phyloP scores from a whole-genome alignment of 352 stramenopile genomes.

The Phytophthora pinifolia region DNA sequence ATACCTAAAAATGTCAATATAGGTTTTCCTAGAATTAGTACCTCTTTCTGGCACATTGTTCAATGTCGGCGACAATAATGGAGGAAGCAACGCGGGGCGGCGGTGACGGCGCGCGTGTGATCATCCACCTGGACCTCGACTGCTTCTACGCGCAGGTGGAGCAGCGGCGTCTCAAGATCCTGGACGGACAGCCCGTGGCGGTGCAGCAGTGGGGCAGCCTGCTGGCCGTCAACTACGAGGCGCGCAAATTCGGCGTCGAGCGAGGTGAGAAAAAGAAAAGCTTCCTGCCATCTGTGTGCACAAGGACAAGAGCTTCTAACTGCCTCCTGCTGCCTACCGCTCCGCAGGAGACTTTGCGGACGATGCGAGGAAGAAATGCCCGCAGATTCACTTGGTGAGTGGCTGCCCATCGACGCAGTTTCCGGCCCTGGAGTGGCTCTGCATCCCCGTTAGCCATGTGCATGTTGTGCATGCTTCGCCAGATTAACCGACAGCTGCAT shows the following conservation, averaged over 20 bases:
- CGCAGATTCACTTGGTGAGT: conserved; percentile 71
- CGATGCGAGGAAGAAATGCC: conserved; percentile 70
- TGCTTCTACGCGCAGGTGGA: conserved; percentile 91
- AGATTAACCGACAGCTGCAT: conserved; percentile 1
- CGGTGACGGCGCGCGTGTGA: conserved; percentile 43
- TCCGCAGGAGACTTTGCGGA: conserved; percentile 59
- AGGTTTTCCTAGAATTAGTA: no score
- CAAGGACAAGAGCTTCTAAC: no score
- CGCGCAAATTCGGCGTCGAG: conserved; percentile 67
- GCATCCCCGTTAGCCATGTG: no score
- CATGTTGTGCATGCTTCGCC: no score
- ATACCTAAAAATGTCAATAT: no score
- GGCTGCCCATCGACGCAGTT: no score
- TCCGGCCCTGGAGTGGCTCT: no score
- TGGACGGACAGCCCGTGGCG: conserved; percentile 58
- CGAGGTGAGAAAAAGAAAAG: conserved; percentile 31
- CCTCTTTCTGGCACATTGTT: no score
- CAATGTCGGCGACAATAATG: no score
- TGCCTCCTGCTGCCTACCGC: neutral
- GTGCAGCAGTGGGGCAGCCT: conserved; percentile 87
- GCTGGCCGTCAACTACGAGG: conserved; percentile 84
- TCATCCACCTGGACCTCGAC: conserved; percentile 86
- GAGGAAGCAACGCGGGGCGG: no score
- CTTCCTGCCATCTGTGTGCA: no score
- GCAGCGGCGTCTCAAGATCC: conserved; percentile 68